These are phyloP conservation scores for Collybia mongolica DNA, from an alignment of 768 basidiomycete genomes.

Conservation along the genomic window DNA sequence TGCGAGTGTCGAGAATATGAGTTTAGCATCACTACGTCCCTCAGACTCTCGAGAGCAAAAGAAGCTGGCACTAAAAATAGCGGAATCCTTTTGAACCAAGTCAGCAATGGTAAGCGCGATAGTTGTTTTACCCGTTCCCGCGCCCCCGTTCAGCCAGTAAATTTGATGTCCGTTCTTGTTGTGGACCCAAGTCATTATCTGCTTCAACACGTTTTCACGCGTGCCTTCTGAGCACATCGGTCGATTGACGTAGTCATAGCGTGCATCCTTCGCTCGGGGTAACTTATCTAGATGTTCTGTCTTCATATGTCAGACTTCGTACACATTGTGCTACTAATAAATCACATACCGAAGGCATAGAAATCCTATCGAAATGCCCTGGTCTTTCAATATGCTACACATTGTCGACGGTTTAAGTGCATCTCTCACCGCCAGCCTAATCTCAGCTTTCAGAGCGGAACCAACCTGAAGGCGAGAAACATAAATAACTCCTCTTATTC, in stretches of 20 bases:
- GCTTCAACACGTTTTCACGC: slow-evolving; percentile 16
- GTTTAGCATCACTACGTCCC: slow-evolving; percentile 19
- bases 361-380: slow-evolving; percentile 7
- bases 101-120: slow-evolving; percentile 20
- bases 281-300: slow-evolving; percentile 16
- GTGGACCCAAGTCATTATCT: slow-evolving; percentile 18
- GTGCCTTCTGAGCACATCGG: slow-evolving; percentile 19
- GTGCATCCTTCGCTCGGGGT: slow-evolving; percentile 15
- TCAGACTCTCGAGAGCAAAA: slow-evolving; percentile 24
- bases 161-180: slow-evolving; percentile 14
- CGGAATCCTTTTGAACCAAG: slow-evolving; percentile 7
- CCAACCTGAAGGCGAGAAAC: slow-evolving; percentile 2
- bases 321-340: no score
- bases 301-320: neutral
- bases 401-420: neutral
- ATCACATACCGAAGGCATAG: slow-evolving; percentile 10
- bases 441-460: slow-evolving; percentile 13
- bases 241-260: slow-evolving; percentile 13
- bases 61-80: slow-evolving; percentile 23
- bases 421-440: slow-evolving; percentile 12
- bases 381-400: neutral
- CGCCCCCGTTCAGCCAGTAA: slow-evolving; percentile 22
- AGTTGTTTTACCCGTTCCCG: slow-evolving; percentile 23
- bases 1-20: slow-evolving; percentile 23
- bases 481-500: no score